Base-by-base conservation (phyloP, 805 yeast species). In the Ogataea allantospora region DNA sequence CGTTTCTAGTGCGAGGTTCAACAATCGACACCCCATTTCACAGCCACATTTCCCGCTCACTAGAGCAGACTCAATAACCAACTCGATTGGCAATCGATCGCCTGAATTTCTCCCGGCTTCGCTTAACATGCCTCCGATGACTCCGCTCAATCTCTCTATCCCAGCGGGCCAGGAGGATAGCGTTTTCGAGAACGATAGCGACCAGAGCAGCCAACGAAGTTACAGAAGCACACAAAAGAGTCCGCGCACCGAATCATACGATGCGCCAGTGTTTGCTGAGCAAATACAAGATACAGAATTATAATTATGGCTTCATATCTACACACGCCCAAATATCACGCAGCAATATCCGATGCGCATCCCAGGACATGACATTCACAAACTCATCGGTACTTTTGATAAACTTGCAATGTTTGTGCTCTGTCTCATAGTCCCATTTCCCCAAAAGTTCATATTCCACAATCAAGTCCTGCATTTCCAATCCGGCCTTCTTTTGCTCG, bases 61-160 rank as follows among this genome's bases (percentile, higher is more conserved):
- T 7, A 44, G 55, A 40, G 43, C 46, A 21, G 47, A 51, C 28
- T 49, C 62, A 9, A 40, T 50, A 14, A 29, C 56, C 7, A 51
- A 47, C 38, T 60, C 58, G 6, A 44, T 50, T 22, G 63, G 57
- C 27, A 60, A 54, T 33, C 51, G 48, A 27, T 63, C 68, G 5
- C 68, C 68, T 7, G 59, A 58, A 11, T 54, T 63, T 13, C 44
- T 51, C 14, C 68, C 68, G 1, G 59, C 60, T 13, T 58, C 65
- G 0, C 41, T 63, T 8, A 48, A 55, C n/a, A 30, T 60, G 24
- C 66, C 67, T 0, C 65, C 67, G 22, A 62, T 63, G 66, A 63
- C 68, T 3, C 68, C 68, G 7, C 40, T 63, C 14, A 50, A 46
- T 22, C 43, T 62, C 23, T 53, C 62, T 4, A 45, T 57, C 17